Conservation (phyloP, 1,139 yeast species). For the Zygosaccharomyces pseudobailii region DNA sequence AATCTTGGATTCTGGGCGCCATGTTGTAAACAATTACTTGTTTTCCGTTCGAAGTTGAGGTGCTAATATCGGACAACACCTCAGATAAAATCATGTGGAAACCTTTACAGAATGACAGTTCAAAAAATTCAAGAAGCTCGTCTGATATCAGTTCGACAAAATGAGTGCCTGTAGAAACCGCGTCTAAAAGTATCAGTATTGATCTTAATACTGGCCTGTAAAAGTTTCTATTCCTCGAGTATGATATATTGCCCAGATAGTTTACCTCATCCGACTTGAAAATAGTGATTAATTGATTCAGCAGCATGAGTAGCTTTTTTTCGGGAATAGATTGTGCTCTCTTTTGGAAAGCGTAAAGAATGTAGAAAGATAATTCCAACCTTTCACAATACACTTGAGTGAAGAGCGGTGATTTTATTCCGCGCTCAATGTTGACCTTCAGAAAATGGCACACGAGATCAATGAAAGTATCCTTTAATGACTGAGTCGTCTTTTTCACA, state of each 20-base stretch:
- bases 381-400: constrained; percentile 55
- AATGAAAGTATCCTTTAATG: constrained; percentile 39
- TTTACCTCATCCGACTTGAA: constrained; percentile 45
- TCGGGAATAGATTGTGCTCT: constrained; percentile 31
- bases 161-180: constrained; percentile 41
- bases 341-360: constrained; percentile 45
- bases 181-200: constrained; percentile 45
- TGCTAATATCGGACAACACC: constrained; percentile 50
- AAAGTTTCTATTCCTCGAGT: constrained; percentile 37
- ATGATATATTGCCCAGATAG: constrained; percentile 41
- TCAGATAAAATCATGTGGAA: constrained; percentile 50
- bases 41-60: constrained; percentile 32
- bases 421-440: constrained; percentile 49
- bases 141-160: constrained; percentile 47
- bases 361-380: constrained; percentile 63
- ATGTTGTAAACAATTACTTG: constrained; percentile 33
- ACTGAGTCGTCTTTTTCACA: constrained; percentile 36
- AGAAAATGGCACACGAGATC: constrained; percentile 48
- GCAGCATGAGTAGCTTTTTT: constrained; percentile 19
- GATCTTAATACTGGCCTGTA: constrained; percentile 62
- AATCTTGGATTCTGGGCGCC: constrained; percentile 55
- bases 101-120: constrained; percentile 55
- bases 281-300: constrained; percentile 28
- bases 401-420: constrained; percentile 46
- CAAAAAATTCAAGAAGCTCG: constrained; percentile 53